A percentile compares a stretch with the other conserved stretches of the same genome.
Evolutionary conservation across 495 filamentous ascomycete species (phyloP).

Genomic region (Neurospora discreta): DNA sequence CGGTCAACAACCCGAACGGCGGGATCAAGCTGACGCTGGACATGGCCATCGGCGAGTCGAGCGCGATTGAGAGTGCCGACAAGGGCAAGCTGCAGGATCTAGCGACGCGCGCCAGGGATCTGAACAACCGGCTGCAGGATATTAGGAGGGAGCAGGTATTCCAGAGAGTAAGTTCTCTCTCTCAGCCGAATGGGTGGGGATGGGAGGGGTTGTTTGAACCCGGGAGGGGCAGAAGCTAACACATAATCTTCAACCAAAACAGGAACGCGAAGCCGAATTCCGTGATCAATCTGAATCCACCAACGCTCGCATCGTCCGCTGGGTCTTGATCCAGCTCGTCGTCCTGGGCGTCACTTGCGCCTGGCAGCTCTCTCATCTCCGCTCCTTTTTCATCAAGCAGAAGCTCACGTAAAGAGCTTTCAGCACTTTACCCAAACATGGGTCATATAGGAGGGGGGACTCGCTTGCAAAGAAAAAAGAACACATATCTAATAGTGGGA

Average conservation of each 20-base stretch:
- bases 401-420: slow-evolving; percentile 62
- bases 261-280: slow-evolving; percentile 98
- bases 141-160: slow-evolving; percentile 92
- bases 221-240: slow-evolving; percentile 2
- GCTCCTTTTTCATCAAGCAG: slow-evolving; percentile 99
- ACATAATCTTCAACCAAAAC: neutral
- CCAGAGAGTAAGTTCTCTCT: slow-evolving; percentile 60
- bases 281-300: slow-evolving; percentile 91
- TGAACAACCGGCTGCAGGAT: slow-evolving; percentile 81
- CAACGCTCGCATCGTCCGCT: slow-evolving; percentile 85
- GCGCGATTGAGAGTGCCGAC: slow-evolving; percentile 85
- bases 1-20: slow-evolving; percentile 48
- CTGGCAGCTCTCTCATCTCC: slow-evolving; percentile 91
- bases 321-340: slow-evolving; percentile 81
- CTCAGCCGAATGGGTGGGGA: neutral
- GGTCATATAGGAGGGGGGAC: neutral
- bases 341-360: slow-evolving; percentile 88
- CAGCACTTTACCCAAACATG: neutral
- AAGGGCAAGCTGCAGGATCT: slow-evolving; percentile 91
- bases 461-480: neutral
- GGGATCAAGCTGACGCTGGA: slow-evolving; percentile 78
- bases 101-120: slow-evolving; percentile 75
- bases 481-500: neutral
- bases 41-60: slow-evolving; percentile 91
- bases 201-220: neutral